These are phyloP conservation scores for Venturia pyrina DNA, from an alignment of 2,329 filamentous ascomycete genomes.

Conservation along the genomic window DNA sequence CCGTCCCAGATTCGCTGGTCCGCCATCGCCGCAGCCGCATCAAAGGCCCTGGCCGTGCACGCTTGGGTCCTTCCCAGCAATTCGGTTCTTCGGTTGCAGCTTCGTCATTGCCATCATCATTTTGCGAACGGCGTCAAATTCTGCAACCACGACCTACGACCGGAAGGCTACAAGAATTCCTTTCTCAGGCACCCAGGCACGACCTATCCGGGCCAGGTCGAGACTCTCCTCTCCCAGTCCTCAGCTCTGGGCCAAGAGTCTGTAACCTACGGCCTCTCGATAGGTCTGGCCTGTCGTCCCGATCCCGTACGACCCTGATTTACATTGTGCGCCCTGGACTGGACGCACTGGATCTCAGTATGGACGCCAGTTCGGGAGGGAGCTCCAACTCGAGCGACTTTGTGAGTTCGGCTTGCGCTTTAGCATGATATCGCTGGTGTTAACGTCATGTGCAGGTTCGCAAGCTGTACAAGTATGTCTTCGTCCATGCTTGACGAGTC, in stretches of 20 bases:
- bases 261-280: background rate
- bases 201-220: background rate
- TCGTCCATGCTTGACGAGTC: background rate
- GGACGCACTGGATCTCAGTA: background rate
- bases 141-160: background rate
- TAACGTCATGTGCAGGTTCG: conserved; percentile 57
- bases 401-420: conserved; percentile 47
- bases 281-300: background rate
- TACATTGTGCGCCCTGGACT: background rate
- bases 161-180: no score
- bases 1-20: background rate
- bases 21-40: background rate
- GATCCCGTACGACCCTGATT: background rate
- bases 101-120: background rate
- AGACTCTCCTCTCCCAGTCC: background rate
- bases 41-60: background rate
- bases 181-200: no score
- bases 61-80: background rate
- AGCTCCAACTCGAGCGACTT: conserved; percentile 79
- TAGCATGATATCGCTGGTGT: conserved; percentile 11
- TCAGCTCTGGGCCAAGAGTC: background rate
- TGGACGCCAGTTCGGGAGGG: conserved; percentile 23
- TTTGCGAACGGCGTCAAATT: background rate
- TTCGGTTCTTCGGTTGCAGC: background rate
- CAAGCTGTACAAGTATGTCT: conserved; percentile 87